Evolutionary conservation across 495 filamentous ascomycete genomes (phyloP).

Genomic region (Tetracladium setigerum): DNA sequence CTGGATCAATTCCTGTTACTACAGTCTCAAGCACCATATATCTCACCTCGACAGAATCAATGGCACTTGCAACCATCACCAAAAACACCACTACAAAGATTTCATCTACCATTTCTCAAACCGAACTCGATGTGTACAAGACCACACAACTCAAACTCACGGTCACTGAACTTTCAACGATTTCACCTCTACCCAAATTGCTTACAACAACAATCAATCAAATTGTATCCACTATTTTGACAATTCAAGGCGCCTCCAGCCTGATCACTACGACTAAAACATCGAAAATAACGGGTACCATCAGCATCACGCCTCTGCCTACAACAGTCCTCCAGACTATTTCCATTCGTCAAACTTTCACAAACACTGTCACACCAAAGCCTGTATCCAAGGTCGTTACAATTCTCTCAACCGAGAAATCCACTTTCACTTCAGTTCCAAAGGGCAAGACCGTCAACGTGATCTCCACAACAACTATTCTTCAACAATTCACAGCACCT

Average conservation of each 20-base stretch:
- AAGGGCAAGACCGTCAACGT: constrained; percentile 1
- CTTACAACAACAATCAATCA: constrained; percentile 1
- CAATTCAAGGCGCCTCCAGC: background rate
- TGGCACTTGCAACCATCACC: background rate
- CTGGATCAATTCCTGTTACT: background rate
- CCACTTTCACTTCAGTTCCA: background rate
- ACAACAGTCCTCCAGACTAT: background rate
- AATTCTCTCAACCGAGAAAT: constrained; percentile 1
- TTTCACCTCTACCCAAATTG: background rate
- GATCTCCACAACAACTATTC: background rate
- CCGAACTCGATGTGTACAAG: constrained; percentile 4
- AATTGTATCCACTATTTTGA: constrained; percentile 2
- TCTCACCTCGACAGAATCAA: background rate
- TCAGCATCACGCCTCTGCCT: background rate
- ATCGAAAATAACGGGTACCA: background rate
- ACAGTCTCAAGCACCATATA: background rate
- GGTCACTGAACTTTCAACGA: background rate
- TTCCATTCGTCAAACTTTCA: background rate
- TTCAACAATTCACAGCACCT: background rate
- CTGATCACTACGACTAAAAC: background rate
- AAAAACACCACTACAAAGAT: constrained; percentile 1
- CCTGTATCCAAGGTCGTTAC: constrained; percentile 4
- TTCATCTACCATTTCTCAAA: background rate
- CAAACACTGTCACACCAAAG: constrained; percentile 1
- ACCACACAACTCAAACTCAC: background rate